These are phyloP conservation scores for Phytophthora podocarpi DNA, from an alignment of 352 stramenopile genomes.

Conservation along the genomic window DNA sequence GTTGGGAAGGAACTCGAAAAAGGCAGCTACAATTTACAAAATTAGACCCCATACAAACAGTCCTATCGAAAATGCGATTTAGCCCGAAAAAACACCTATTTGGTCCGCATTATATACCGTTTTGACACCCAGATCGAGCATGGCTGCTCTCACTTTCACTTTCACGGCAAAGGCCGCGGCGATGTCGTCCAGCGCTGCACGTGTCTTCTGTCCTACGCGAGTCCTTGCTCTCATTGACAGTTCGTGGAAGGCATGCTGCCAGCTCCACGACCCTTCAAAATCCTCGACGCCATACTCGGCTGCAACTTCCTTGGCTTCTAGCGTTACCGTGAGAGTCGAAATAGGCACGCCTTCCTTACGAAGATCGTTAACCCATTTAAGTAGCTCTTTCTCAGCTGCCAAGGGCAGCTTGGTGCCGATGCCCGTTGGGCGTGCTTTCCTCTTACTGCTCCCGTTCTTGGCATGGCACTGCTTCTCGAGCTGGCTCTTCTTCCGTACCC, in stretches of 20 bases:
- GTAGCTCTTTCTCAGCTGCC: no score
- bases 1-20: conserved; percentile 2
- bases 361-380: not conserved
- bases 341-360: not conserved
- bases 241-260: not conserved
- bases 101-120: no score
- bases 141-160: not conserved
- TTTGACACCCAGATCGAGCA: not conserved
- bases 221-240: not conserved
- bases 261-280: not conserved
- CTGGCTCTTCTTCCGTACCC: no score
- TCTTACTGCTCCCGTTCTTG: no score
- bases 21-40: conserved; percentile 4
- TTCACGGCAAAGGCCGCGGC: not conserved
- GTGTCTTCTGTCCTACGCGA: not conserved
- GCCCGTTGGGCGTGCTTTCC: no score
- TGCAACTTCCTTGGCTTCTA: not conserved
- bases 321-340: not conserved
- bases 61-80: no score
- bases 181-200: not conserved
- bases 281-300: not conserved
- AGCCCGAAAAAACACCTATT: no score
- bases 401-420: no score
- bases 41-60: not conserved
- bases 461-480: no score